Evolutionary conservation across 1,284 basidiomycete species (phyloP).

Genomic region (Cryptococcus sp.): DNA sequence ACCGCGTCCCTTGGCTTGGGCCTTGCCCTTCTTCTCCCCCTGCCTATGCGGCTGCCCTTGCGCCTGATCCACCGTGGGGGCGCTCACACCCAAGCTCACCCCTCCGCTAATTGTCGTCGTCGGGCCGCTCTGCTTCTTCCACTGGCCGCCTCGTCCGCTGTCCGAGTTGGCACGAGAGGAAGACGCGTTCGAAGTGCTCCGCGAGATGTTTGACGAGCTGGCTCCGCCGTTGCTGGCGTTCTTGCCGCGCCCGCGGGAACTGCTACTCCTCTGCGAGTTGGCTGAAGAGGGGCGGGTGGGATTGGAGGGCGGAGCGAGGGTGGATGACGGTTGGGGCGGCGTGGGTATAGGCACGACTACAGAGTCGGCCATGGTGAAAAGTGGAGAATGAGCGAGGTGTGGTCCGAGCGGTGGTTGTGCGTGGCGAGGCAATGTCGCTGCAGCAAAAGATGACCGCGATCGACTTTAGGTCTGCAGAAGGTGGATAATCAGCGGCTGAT

Average conservation of each 20-base stretch:
- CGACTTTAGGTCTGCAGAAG: no score
- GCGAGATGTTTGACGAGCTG: conserved; percentile 22
- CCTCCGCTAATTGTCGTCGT: conserved; percentile 44
- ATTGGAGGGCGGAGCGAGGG: conserved; percentile 19
- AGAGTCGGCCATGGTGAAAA: conserved; percentile 16
- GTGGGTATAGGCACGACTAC: conserved; percentile 13
- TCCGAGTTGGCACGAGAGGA: conserved; percentile 12
- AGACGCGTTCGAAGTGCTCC: conserved; percentile 36
- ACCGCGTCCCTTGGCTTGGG: conserved; percentile 10
- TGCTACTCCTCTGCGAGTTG: conserved; percentile 23
- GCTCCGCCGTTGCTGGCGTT: conserved; percentile 15
- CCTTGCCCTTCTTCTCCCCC: conserved; percentile 15
- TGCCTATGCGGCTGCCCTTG: conserved; percentile 11
- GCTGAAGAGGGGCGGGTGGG: conserved; percentile 27
- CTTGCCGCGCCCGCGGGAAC: conserved; percentile 21
- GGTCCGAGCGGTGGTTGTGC: neutral
- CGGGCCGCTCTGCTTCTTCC: conserved; percentile 28
- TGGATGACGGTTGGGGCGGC: conserved; percentile 4
- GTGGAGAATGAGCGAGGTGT: neutral
- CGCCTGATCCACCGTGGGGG: conserved; percentile 1
- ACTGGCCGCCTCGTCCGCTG: conserved; percentile 13
- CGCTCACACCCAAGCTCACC: conserved; percentile 29
- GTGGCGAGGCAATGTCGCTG: neutral
- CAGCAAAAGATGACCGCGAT: neutral
- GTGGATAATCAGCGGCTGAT: no score